phyloP scores from a whole-genome alignment of 768 basidiomycete species.

The Lactarius hatsudake region DNA sequence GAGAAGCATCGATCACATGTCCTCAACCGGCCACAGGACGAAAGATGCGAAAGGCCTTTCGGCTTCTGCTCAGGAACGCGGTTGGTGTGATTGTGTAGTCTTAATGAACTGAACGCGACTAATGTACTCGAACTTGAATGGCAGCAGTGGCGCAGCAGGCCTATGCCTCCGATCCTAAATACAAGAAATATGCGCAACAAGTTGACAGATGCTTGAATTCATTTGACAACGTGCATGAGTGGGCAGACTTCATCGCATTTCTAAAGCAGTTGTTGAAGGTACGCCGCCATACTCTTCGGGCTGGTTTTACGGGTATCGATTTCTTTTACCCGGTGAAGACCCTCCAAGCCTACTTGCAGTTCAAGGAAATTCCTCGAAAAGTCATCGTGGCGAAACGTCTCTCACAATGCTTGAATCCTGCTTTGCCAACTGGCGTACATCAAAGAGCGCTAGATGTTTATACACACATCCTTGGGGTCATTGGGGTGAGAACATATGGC shows the following conservation, averaged over 20 bases:
- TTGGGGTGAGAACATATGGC: slow-evolving; percentile 66
- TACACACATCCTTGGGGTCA: slow-evolving; percentile 82
- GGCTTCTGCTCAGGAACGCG: slow-evolving; percentile 49
- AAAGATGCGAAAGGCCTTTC: slow-evolving; percentile 21
- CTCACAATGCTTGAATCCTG: slow-evolving; percentile 96
- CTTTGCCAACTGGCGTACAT: slow-evolving; percentile 93
- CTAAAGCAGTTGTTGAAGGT: slow-evolving; percentile 92
- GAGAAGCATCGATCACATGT: slow-evolving; percentile 5
- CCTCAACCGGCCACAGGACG: slow-evolving; percentile 4
- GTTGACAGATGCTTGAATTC: slow-evolving; percentile 91
- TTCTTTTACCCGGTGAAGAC: slow-evolving; percentile 49
- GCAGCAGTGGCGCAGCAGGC: slow-evolving; percentile 51
- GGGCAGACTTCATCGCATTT: slow-evolving; percentile 99
- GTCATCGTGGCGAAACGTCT: slow-evolving; percentile 92
- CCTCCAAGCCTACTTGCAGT: slow-evolving; percentile 89
- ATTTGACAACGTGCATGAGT: slow-evolving; percentile 96
- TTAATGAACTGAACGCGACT: not conserved
- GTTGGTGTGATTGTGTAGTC: slow-evolving; percentile 36
- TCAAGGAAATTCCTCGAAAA: slow-evolving; percentile 95
- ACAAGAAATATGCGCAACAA: slow-evolving; percentile 88
- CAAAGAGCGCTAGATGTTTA: slow-evolving; percentile 96
- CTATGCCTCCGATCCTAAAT: slow-evolving; percentile 83
- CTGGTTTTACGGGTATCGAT: not conserved
- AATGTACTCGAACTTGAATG: slow-evolving; percentile 14
- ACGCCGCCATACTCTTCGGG: slow-evolving; percentile 25